Base-by-base conservation (phyloP, 495 filamentous ascomycete species). In the Aspergillus leporis region DNA sequence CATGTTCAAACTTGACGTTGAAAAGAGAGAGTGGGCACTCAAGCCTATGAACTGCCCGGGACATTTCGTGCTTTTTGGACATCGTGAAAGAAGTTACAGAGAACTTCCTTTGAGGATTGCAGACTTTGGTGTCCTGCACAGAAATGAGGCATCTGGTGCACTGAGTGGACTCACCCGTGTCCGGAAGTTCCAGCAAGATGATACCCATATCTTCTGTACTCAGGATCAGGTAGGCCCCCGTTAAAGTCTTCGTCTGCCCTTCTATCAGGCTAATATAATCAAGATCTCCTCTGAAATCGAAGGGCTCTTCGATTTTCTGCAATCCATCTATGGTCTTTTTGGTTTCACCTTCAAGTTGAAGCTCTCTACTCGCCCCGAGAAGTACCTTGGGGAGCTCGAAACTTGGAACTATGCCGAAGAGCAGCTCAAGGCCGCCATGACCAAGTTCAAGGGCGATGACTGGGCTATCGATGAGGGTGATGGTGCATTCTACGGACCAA, bases 21-120 rank as follows among this genome's bases (percentile, higher is more conserved):
- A 98, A 67, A 97, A 98, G 81, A 86, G 91, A 56, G 83, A 89
- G 43, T 82, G 73, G 75, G 80, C 74, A 51, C 81, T 98, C 41
- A 98, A 98, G 78, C 94, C 95, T 34, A 98, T 98, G 94, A 98
- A 98, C 74, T 98, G 94, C 75, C 94, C 95, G 4, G 91, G 90
- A 8, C 90, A 94, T 72, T 90, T 86, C 64, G 71, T 90, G 25
- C 81, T 95, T 56, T 95, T 94, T 69, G 82, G 76, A 16, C 87
- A 90, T 69, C 81, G 89, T 53, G 92, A 89, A 61, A 82, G 87
- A 63, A 92, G 85, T 69, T 94, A 98, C 76, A 81, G 88, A 58
- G 93, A 98, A 67, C 75, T 98, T 55, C 94, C 94, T 50, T 82
- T 93, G 72, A 81, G 93, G 61, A 84, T 96, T 74, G 93, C 95